Evolutionary conservation across 768 basidiomycete genomes (phyloP), one percentile per base, ranked within the genome.

Genomic region (Boletellus sp.): DNA sequence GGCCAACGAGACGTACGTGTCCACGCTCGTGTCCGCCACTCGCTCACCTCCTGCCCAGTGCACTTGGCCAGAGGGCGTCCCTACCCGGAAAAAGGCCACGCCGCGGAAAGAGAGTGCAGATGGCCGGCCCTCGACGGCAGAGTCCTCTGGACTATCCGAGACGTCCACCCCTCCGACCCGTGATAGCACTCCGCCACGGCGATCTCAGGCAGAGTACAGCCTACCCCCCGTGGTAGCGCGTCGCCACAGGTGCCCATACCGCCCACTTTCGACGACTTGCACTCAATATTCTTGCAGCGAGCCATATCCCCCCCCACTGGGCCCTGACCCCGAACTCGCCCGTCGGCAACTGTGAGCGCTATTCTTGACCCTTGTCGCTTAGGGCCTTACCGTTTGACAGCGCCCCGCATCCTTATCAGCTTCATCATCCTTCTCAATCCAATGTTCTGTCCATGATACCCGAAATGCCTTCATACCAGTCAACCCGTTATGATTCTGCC

Each of bases 41-140:
- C 45, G 43, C 56, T 63, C 31, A 53, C 47, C 33, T 38, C 39
- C 7, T 26, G 9, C 34, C 54, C 52, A 88, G 89, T 90, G 89
- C 65, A 87, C 83, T 43, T 91, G 89, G 89, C 89, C 89, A 7
- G 87, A 90, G 61, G 83, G 81, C 7, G 78, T 83, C n/a, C 83
- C 85, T 23, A 66, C 80, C 31, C 78, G 86, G 52, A 89, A 87
- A 70, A 86, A 85, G 70, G 73, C 79, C 26, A 51, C 76, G 1
- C 66, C 74, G 1, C 74, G 78, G 56, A 83, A 82, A 61, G 83
- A 85, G 42, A 74, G 79, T 11, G 60, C 74, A 19, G 85, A 85
- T 52, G 78, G 77, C 34, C 73, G 83, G 28, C 85, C 85, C 31
- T 88, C 85, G 1, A 87, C 88, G 10, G 83, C 85, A n/a, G 82